These are phyloP conservation scores for Delitschia confertaspora DNA, from an alignment of 495 filamentous ascomycete species.

Conservation along the genomic window DNA sequence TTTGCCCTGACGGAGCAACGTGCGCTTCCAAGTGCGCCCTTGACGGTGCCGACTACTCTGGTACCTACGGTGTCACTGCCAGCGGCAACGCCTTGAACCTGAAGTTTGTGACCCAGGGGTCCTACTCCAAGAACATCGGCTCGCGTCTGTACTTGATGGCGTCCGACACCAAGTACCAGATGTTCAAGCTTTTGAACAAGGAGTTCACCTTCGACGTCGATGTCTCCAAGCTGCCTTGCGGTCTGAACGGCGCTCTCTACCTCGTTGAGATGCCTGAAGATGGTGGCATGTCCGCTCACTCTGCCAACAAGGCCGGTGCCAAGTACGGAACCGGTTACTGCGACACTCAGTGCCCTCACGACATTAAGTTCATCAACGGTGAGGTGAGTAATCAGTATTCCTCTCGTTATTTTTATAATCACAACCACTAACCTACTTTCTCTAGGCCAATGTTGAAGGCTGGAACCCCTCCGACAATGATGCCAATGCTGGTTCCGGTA, in stretches of 20 bases:
- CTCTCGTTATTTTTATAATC: background rate
- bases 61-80: conserved; percentile 32
- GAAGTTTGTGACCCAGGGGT: conserved; percentile 22
- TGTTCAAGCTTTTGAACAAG: conserved; percentile 48
- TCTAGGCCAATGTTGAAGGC: conserved; percentile 40
- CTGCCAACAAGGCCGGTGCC: conserved; percentile 50
- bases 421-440: background rate
- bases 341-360: conserved; percentile 53
- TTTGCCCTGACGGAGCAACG: conserved; percentile 34
- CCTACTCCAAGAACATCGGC: conserved; percentile 31
- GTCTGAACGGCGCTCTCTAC: conserved; percentile 61
- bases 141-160: conserved; percentile 56
- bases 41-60: conserved; percentile 29
- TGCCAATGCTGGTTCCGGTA: conserved; percentile 50
- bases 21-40: conserved; percentile 38
- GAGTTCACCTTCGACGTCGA: conserved; percentile 60
- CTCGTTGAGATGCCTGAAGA: conserved; percentile 52
- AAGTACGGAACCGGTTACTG: conserved; percentile 63
- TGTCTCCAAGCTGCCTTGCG: conserved; percentile 51
- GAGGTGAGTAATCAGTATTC: conserved; percentile 36
- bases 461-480: conserved; percentile 53
- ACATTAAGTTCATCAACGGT: conserved; percentile 50
- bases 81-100: conserved; percentile 26
- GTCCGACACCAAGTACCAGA: conserved; percentile 48
- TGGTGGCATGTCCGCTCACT: conserved; percentile 43